A percentile compares a stretch with the other conserved stretches of the same genome.
These are phyloP conservation scores for Botrytis paeoniae DNA, from an alignment of 2,329 filamentous ascomycete genomes.

Conservation along the genomic window DNA sequence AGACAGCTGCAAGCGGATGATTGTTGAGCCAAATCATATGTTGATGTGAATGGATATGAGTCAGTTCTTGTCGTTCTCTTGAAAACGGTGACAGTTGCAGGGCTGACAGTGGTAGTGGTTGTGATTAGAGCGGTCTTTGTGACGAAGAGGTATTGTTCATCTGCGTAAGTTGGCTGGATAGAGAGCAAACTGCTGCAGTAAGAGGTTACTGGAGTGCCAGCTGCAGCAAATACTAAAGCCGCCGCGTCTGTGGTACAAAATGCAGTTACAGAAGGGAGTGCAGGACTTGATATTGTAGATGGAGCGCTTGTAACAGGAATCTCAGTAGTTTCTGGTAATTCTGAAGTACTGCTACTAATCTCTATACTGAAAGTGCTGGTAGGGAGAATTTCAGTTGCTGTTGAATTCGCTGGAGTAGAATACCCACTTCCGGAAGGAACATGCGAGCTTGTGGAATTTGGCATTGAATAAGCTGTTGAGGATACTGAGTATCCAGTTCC, in stretches of 20 bases:
- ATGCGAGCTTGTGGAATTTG: background rate
- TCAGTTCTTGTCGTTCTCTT: background rate
- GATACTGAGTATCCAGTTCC: background rate
- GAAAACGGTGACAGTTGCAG: background rate
- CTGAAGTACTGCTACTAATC: background rate
- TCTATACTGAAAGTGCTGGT: background rate
- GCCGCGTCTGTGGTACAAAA: constrained; percentile 8
- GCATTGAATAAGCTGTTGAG: background rate
- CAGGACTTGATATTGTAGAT: background rate
- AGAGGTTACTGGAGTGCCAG: background rate
- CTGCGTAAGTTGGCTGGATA: background rate
- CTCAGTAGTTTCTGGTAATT: background rate
- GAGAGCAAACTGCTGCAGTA: constrained; percentile 9
- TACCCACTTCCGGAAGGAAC: background rate
- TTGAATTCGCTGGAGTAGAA: background rate
- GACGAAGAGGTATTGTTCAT: background rate
- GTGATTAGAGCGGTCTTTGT: background rate
- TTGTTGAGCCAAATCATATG: constrained; percentile 2
- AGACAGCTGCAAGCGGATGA: constrained; percentile 8
- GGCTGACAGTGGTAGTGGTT: background rate
- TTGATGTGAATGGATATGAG: background rate
- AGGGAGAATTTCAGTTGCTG: background rate
- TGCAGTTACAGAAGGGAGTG: background rate
- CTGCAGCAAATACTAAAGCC: background rate
- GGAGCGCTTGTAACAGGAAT: background rate